Conservation (phyloP, 1,139 yeast genomes). For the Kodamaea alishanica region DNA sequence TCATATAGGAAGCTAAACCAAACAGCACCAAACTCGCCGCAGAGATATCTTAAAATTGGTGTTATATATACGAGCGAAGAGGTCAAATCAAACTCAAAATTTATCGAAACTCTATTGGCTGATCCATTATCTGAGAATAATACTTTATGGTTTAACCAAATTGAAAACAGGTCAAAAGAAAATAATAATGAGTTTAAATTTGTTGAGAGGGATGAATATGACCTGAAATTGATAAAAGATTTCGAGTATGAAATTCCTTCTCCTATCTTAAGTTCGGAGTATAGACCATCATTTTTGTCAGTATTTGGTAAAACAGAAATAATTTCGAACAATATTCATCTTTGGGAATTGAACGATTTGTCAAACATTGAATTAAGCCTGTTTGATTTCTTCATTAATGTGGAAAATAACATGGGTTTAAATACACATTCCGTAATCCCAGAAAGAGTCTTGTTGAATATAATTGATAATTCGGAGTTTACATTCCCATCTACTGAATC, state of each 20-base stretch:
- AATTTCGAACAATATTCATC: constrained; percentile 21
- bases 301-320: constrained; percentile 2
- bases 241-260: constrained; percentile 23
- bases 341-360: constrained; percentile 28
- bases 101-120: constrained; percentile 37
- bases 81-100: constrained; percentile 20
- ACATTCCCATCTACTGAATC: constrained; percentile 37
- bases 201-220: constrained; percentile 7
- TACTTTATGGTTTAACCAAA: constrained; percentile 28
- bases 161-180: constrained; percentile 21
- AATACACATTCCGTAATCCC: constrained; percentile 15
- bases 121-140: constrained; percentile 41
- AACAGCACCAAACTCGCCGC: constrained; percentile 7
- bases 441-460: constrained; percentile 28
- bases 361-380: constrained; percentile 5
- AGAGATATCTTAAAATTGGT: constrained; percentile 28
- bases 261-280: constrained; percentile 32
- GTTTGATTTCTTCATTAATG: constrained; percentile 31
- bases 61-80: constrained; percentile 23
- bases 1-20: constrained; percentile 10
- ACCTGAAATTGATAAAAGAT: constrained; percentile 2
- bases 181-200: constrained; percentile 20
- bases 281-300: constrained; percentile 24
- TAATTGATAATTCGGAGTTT: constrained; percentile 41
- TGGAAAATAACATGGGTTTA: constrained; percentile 24